These are phyloP conservation scores for Cutaneotrichosporon cyanovorans DNA, from an alignment of 1,284 basidiomycete genomes.

Conservation along the genomic window DNA sequence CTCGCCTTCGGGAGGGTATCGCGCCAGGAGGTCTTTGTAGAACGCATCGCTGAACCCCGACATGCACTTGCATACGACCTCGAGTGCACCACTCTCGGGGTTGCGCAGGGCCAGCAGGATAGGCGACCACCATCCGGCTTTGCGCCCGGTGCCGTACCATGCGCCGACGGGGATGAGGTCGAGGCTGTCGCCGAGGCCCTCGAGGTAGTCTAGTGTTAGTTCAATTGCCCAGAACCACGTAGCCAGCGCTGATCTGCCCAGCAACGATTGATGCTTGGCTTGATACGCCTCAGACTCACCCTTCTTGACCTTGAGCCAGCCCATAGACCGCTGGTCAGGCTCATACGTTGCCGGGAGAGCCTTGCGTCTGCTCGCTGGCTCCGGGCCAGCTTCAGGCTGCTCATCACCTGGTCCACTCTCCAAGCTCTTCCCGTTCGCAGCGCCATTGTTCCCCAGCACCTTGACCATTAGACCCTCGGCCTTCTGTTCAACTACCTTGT, in stretches of 20 bases:
- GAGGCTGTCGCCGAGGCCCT: constrained; percentile 50
- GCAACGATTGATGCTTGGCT: too few species aligned
- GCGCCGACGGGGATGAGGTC: constrained; percentile 67
- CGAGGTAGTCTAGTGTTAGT: constrained; percentile 50
- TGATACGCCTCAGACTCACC: constrained; percentile 20
- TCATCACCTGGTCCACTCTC: too few species aligned
- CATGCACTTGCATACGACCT: constrained; percentile 75
- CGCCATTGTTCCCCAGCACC: constrained; percentile 50
- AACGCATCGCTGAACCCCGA: constrained; percentile 80
- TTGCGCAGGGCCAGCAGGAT: constrained; percentile 79
- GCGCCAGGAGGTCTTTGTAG: constrained; percentile 64
- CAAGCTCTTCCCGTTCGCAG: constrained; percentile 48
- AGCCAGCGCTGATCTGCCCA: not conserved
- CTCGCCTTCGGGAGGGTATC: constrained; percentile 54
- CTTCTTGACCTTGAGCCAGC: constrained; percentile 80
- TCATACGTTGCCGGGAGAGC: constrained; percentile 81
- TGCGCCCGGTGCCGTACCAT: constrained; percentile 89
- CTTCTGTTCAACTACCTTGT: constrained; percentile 66
- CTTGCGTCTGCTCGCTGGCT: constrained; percentile 49
- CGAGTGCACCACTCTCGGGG: constrained; percentile 57
- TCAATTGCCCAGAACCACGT: too few species aligned
- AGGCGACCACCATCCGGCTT: constrained; percentile 88
- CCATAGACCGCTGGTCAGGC: constrained; percentile 55
- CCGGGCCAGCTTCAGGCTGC: too few species aligned
- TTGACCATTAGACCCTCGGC: constrained; percentile 95